Evolutionary conservation across 805 yeast species (phyloP).

Genomic region (Yamadazyma phyllophila): DNA sequence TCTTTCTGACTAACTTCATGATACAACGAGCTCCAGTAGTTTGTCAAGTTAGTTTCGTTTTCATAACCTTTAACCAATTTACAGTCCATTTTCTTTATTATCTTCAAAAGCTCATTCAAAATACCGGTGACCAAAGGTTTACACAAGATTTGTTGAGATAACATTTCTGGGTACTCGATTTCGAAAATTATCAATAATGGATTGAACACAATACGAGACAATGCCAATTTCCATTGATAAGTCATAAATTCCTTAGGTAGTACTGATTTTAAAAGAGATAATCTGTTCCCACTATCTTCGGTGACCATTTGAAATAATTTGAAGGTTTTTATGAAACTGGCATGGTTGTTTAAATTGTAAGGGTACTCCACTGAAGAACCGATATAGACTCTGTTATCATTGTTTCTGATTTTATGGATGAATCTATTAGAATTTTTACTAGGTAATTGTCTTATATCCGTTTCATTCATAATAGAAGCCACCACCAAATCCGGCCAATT

Average conservation of each 20-base stretch:
- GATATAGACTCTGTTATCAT: slow-evolving; percentile 46
- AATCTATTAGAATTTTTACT: slow-evolving; percentile 19
- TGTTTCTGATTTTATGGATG: slow-evolving; percentile 34
- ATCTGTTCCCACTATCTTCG: slow-evolving; percentile 33
- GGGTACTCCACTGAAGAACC: slow-evolving; percentile 21
- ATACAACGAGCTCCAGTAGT: slow-evolving; percentile 49
- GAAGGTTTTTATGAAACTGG: slow-evolving; percentile 19
- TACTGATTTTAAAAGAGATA: slow-evolving; percentile 49
- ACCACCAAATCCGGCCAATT: slow-evolving; percentile 28
- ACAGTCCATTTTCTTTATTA: slow-evolving; percentile 75
- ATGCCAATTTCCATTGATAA: slow-evolving; percentile 83
- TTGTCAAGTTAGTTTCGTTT: slow-evolving; percentile 57
- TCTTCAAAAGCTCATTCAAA: slow-evolving; percentile 67
- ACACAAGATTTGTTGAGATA: slow-evolving; percentile 69
- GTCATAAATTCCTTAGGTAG: slow-evolving; percentile 58
- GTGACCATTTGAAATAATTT: slow-evolving; percentile 33
- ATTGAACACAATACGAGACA: slow-evolving; percentile 74
- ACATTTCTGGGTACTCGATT: slow-evolving; percentile 55
- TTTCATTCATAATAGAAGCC: slow-evolving; percentile 61
- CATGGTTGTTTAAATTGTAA: slow-evolving; percentile 13
- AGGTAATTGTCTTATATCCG: slow-evolving; percentile 46
- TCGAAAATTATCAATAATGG: slow-evolving; percentile 76
- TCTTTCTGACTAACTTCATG: slow-evolving; percentile 22
- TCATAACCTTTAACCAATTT: slow-evolving; percentile 68
- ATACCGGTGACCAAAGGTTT: slow-evolving; percentile 83